Evolutionary conservation across 176 grass and related monocot species (phyloP).

Genomic region (Carex parvula): DNA sequence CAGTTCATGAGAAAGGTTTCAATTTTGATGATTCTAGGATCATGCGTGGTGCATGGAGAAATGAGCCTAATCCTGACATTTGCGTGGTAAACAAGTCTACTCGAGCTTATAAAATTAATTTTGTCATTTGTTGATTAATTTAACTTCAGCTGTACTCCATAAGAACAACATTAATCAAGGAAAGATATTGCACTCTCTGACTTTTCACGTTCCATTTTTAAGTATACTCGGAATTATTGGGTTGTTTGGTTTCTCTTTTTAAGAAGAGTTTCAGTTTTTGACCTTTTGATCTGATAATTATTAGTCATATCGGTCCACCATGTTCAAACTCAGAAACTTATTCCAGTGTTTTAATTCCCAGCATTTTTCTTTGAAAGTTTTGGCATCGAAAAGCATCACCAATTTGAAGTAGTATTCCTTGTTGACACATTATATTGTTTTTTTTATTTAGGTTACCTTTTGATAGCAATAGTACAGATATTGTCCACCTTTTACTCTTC

Average conservation of each 20-base stretch:
- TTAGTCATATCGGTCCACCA: neutral
- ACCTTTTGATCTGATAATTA: neutral
- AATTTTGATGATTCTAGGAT: constrained; percentile 87
- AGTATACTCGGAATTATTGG: neutral
- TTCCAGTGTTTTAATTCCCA: neutral
- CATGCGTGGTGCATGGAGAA: constrained; percentile 97
- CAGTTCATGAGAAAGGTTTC: constrained; percentile 93
- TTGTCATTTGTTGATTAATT: neutral
- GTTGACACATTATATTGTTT: neutral
- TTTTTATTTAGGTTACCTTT: neutral
- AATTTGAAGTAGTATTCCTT: neutral
- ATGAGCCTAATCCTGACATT: constrained; percentile 72
- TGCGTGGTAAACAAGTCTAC: constrained; percentile 59
- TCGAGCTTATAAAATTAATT: neutral
- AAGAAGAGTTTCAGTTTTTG: neutral
- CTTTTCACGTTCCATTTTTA: neutral
- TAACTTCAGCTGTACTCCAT: neutral
- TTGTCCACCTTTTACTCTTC: constrained; percentile 1
- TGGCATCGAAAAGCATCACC: neutral
- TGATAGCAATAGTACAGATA: neutral
- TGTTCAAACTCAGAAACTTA: neutral
- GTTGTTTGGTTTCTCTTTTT: neutral
- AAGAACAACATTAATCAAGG: neutral
- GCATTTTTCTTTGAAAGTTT: neutral
- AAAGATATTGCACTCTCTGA: neutral